A percentile compares a stretch with the other conserved stretches of the same genome.
Conservation (phyloP, 306 rosid species). For the Arachis stenosperma region DNA sequence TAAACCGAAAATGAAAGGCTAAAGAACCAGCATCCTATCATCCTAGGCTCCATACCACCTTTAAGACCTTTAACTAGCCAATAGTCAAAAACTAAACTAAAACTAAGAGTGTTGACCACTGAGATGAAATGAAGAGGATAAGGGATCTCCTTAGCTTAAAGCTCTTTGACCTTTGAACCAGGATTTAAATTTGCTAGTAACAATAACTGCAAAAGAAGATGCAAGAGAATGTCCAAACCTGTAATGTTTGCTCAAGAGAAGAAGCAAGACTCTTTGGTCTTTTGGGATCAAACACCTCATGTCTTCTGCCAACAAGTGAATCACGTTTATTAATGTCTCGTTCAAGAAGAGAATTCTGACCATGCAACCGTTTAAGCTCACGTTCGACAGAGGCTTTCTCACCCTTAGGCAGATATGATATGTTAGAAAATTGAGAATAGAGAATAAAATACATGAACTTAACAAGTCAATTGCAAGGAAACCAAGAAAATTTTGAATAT, state of each 20-base stretch:
- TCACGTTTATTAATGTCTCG: conserved; percentile 78
- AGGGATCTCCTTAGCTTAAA: no score
- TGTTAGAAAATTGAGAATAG: conserved; percentile 7
- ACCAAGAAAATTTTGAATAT: conserved; percentile 29
- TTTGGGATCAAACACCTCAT: conserved; percentile 65
- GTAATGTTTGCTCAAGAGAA: conserved; percentile 62
- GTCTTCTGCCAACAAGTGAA: conserved; percentile 77
- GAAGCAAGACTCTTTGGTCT: conserved; percentile 54
- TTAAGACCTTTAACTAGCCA: no score
- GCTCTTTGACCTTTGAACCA: no score
- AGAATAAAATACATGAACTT: conserved; percentile 23
- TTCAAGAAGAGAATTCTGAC: conserved; percentile 85
- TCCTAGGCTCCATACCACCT: no score
- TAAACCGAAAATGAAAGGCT: neutral
- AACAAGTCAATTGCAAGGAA: conserved; percentile 34
- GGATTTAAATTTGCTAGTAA: no score
- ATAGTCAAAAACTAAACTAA: no score
- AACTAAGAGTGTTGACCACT: no score
- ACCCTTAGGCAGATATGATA: conserved; percentile 54
- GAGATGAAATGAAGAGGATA: no score
- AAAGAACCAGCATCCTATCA: neutral
- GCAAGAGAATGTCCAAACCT: conserved; percentile 50
- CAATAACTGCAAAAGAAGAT: no score
- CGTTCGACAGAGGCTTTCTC: conserved; percentile 79
- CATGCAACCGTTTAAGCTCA: conserved; percentile 71